Evolutionary conservation across 2,329 filamentous ascomycete species (phyloP), one percentile per base, ranked within the genome.

Genomic region (Pseudopyricularia javanii): DNA sequence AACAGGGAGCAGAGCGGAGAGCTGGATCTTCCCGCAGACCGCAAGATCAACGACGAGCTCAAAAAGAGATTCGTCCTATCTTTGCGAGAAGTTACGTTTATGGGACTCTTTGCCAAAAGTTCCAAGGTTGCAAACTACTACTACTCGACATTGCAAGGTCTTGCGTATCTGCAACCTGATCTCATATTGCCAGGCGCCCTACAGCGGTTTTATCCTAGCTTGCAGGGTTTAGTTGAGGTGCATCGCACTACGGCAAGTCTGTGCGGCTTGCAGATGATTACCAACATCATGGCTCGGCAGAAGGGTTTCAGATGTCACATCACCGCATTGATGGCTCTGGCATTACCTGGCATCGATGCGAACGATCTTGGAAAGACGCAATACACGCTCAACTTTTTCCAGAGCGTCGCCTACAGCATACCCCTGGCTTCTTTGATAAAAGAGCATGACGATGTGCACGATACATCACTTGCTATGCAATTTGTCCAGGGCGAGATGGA

Each of bases 291-390:
- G 79, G 84, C 90, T 14, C 85, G 87, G 63, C 88, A 90, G 40
- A 97, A 95, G 68, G 93, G 93, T n/a, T 96, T 93, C 65, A 80
- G 93, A 55, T 97, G 93, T 63, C 93, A 98, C 65, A 84, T 98
- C 57, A 98, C 93, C 1, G 91, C 91, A 1, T 73, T 98, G 34
- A 73, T 98, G n/a, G 93, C 91, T 5, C 76, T 98, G 55, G 89
- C 91, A 4, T 74, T 98, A 32, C 94, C 94, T 0, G 94, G 93
- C 22, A 95, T 98, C 54, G 94, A 98, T 68, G 91, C 94, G 57
- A 98, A 98, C 64, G 93, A 98, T 68, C 73, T 98, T 26, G 91
- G 93, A 64, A 98, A 98, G 74, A 97, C 93, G 0, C 80, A 95
- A 60, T 88, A 95, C 67, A 94, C 93, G 0, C 75, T 98, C 54